These are phyloP conservation scores for Butyriboletus loyo DNA, from an alignment of 768 basidiomycete genomes.

Conservation along the genomic window DNA sequence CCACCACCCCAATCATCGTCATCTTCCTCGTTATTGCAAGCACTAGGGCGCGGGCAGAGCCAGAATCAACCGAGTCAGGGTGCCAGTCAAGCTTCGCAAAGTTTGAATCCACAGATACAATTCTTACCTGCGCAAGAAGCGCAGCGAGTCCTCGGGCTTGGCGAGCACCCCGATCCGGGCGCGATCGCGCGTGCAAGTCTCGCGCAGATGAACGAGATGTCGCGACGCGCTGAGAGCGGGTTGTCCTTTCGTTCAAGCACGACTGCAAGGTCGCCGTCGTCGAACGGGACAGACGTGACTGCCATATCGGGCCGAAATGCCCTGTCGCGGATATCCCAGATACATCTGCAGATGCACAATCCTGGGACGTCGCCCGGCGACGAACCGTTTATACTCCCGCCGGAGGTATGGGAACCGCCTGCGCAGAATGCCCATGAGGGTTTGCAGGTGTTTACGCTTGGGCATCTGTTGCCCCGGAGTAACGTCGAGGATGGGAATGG, in stretches of 20 bases:
- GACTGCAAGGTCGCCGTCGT: slow-evolving; percentile 16
- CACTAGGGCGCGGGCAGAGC: slow-evolving; percentile 16
- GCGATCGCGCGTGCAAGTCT: slow-evolving; percentile 63
- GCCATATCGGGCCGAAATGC: slow-evolving; percentile 38
- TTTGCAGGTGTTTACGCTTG: slow-evolving; percentile 77
- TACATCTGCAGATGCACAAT: slow-evolving; percentile 44
- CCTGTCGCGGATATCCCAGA: slow-evolving; percentile 46
- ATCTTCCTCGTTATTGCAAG: slow-evolving; percentile 26
- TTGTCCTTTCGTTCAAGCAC: slow-evolving; percentile 26
- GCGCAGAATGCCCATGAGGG: slow-evolving; percentile 50
- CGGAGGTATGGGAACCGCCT: slow-evolving; percentile 26
- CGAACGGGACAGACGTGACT: slow-evolving; percentile 15
- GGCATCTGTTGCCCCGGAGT: slow-evolving; percentile 65
- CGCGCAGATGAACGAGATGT: slow-evolving; percentile 77
- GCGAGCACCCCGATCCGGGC: slow-evolving; percentile 46
- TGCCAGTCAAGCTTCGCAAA: not conserved
- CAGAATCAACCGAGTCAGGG: slow-evolving; percentile 9
- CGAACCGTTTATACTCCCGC: slow-evolving; percentile 28
- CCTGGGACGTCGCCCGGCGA: slow-evolving; percentile 26
- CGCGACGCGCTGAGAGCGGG: slow-evolving; percentile 52
- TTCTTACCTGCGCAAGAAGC: slow-evolving; percentile 60
- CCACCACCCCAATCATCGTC: slow-evolving; percentile 15
- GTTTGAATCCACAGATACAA: slow-evolving; percentile 18
- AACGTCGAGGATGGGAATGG: slow-evolving; percentile 50
- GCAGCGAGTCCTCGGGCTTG: slow-evolving; percentile 45